Evolutionary conservation across 495 filamentous ascomycete genomes (phyloP), one percentile per base, ranked within the genome.

Genomic region (Jackrogersella multiformis): DNA sequence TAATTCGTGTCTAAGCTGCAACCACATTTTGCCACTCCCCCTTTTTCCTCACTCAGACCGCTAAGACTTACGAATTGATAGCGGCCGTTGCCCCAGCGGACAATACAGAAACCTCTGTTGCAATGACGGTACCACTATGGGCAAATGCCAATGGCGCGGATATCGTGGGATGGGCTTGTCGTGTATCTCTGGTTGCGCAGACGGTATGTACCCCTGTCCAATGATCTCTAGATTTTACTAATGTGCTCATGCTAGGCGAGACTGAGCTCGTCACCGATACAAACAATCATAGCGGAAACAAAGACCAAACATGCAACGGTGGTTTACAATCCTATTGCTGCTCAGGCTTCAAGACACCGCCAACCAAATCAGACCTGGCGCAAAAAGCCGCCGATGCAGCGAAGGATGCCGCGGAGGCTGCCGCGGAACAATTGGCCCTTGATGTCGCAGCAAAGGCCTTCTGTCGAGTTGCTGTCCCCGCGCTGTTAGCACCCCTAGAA

Each of bases 81-180:
- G 21, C 16, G 41, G 21, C 0, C 41, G 41, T 21, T 45, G 41
- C 10, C 5, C 16, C 6, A 24, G 10, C 15, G 9, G 9, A 7
- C 41, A 45, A 21, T 45, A 45, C 9, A 15, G 41, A 20, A 21
- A 20, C 1, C 64, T 84, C 7, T 68, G 68, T 3, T 69, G 75
- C 52, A 39, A 38, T 13, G 83, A 85, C 63, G 81, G 84, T 52
- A 21, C 62, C 16, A 20, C 64, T 8, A 67, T 77, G 48, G 62
- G 75, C 42, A 16, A 62, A 1, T 52, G 80, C 66, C 78, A 84
- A 51, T 86, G 81, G 84, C 41, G 41, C 9, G 41, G 41, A 21
- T 45, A 45, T 45, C 41, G 41, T 45, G 41, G 41, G 9, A 10
- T 45, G 4, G 41, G 41, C 5, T 21, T 45, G 9, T 45, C 41